Conservation (phyloP, 441 rosid genomes). For the Euphorbia corollata region DNA sequence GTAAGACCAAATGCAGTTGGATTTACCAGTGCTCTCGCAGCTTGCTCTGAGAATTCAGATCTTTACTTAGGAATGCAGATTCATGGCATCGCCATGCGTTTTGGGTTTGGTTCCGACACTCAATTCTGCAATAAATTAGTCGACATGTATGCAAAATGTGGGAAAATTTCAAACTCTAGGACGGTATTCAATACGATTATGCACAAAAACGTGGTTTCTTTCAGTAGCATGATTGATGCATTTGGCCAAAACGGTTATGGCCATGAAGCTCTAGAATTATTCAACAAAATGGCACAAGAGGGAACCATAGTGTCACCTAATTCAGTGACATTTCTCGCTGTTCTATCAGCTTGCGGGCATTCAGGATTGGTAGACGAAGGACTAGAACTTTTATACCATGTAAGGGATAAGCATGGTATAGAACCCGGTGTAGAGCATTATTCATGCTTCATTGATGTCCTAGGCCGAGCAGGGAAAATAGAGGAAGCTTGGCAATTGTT, state of each 20-base stretch:
- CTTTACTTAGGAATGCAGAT: slow-evolving; percentile 63
- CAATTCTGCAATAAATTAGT: slow-evolving; percentile 59
- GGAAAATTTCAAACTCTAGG: slow-evolving; percentile 37
- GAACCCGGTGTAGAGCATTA: slow-evolving; percentile 50
- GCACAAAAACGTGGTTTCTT: slow-evolving; percentile 51
- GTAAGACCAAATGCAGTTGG: slow-evolving; percentile 54
- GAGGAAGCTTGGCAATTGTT: slow-evolving; percentile 53
- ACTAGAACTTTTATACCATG: slow-evolving; percentile 37
- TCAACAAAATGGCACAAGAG: slow-evolving; percentile 43
- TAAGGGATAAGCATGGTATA: slow-evolving; percentile 36
- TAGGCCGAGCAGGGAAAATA: slow-evolving; percentile 57
- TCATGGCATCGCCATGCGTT: slow-evolving; percentile 48
- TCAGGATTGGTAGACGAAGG: slow-evolving; percentile 61
- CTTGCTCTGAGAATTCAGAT: slow-evolving; percentile 65
- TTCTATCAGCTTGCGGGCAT: slow-evolving; percentile 75
- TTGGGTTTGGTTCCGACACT: slow-evolving; percentile 41
- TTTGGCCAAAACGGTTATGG: slow-evolving; percentile 63
- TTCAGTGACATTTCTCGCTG: slow-evolving; percentile 65
- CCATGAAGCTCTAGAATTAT: slow-evolving; percentile 45
- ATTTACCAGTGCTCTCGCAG: slow-evolving; percentile 53
- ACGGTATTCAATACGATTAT: slow-evolving; percentile 35
- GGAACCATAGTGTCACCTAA: slow-evolving; percentile 39
- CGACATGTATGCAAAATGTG: slow-evolving; percentile 75
- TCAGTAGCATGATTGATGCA: slow-evolving; percentile 74
- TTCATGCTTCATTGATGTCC: slow-evolving; percentile 52